Base-by-base conservation (phyloP, 176 grass and related monocot species). In the Carex littledalei region DNA sequence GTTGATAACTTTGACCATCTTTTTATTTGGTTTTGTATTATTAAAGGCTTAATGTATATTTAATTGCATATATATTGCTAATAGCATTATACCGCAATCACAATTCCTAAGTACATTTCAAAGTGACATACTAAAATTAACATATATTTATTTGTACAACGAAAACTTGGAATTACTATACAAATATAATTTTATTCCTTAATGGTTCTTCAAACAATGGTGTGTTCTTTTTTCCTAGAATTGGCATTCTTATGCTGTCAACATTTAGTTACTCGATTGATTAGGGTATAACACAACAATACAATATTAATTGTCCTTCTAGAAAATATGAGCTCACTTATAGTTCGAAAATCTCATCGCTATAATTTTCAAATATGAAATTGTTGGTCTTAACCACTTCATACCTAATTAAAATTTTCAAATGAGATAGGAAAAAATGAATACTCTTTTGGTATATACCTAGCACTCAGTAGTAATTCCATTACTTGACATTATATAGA, bases 301-400 rank as follows among this genome's bases (percentile, higher is more conserved):
- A 74, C 15, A 20, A 74, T 16, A n/a, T n/a, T n/a, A n/a, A 49
- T 13, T n/a, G 1, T 74, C 41, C 41, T 74, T 74, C 70, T 24
- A 74, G 70, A n/a, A 74, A 39, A 52, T 70, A 74, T 24, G 70
- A 74, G 41, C 70, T 73, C 41, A 73, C 18, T 22, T 31, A 66
- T 43, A 13, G 39, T 73, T n/a, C 6, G 22, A 26, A 52, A 37
- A 37, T 54, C 47, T 53, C 18, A 73, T 43, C 39, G 39, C 10
- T 75, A 24, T 74, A 74, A 8, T n/a, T 75, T 77, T 16, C 13
- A 77, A 77, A 24, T 29, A 16, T 47, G 45, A 77, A 52, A 24
- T 20, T 77, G 20, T 26, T 24, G 15, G 22, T n/a, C n/a, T n/a
- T n/a, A n/a, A 55, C 49, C 12, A 77, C 49, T 54, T 55, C 49